phyloP scores from a whole-genome alignment of 495 filamentous ascomycete species.

The Cairneyella variabilis region DNA sequence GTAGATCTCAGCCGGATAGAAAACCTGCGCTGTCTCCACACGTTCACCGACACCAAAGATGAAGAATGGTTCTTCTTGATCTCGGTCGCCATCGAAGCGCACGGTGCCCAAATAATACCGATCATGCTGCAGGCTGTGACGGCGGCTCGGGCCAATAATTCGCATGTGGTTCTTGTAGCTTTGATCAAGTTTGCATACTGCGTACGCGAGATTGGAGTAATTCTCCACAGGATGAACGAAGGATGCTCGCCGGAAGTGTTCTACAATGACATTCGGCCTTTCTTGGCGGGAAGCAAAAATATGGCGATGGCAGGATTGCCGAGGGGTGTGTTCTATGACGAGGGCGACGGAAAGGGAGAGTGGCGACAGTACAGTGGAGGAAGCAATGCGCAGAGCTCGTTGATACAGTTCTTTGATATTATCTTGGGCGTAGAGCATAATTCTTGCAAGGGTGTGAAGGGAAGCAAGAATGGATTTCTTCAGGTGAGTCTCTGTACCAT shows the following conservation, averaged over 20 bases:
- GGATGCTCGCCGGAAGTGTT: slow-evolving; percentile 24
- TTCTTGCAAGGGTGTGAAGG: not conserved
- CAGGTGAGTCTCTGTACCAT: slow-evolving; percentile 9
- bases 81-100: slow-evolving; percentile 28
- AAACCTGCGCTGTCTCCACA: slow-evolving; percentile 19
- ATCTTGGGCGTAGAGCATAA: slow-evolving; percentile 28
- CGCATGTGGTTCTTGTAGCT: slow-evolving; percentile 1
- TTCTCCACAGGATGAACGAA: slow-evolving; percentile 28
- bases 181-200: slow-evolving; percentile 17
- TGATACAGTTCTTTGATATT: slow-evolving; percentile 32
- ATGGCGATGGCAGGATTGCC: slow-evolving; percentile 26
- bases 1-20: slow-evolving; percentile 11
- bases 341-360: slow-evolving; percentile 19
- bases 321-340: slow-evolving; percentile 29
- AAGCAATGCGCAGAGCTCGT: slow-evolving; percentile 29
- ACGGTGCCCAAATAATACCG: slow-evolving; percentile 21
- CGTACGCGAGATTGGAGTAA: slow-evolving; percentile 14
- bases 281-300: slow-evolving; percentile 28
- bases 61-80: slow-evolving; percentile 32
- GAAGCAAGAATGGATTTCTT: slow-evolving; percentile 14
- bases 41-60: slow-evolving; percentile 26
- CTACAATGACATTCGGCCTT: slow-evolving; percentile 27
- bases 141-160: slow-evolving; percentile 11
- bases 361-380: slow-evolving; percentile 28
- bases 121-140: slow-evolving; percentile 22